phyloP scores from a whole-genome alignment of 2,329 filamentous ascomycete genomes.

The Clarireedia hainanense region DNA sequence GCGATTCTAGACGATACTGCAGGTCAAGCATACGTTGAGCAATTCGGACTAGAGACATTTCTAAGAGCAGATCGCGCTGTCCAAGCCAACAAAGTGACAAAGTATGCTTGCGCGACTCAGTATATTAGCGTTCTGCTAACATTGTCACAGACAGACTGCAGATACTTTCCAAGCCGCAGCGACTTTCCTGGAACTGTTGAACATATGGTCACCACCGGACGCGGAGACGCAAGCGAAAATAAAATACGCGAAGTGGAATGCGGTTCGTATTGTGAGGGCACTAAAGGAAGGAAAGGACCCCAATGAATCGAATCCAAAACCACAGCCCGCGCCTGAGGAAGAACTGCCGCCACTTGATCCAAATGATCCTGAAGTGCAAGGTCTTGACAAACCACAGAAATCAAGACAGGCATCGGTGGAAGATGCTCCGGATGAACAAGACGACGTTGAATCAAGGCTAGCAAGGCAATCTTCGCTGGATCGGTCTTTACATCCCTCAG shows the following conservation, averaged over 20 bases:
- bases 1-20: constrained; percentile 78
- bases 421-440: constrained; percentile 49
- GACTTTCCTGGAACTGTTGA: constrained; percentile 82
- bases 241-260: constrained; percentile 96
- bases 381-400: constrained; percentile 40
- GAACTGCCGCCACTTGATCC: constrained; percentile 46
- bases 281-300: constrained; percentile 87
- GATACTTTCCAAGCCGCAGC: constrained; percentile 90
- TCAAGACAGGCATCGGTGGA: constrained; percentile 37
- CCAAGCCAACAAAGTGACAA: constrained; percentile 73
- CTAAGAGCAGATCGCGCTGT: constrained; percentile 76
- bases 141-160: constrained; percentile 56
- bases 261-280: constrained; percentile 81
- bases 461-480: constrained; percentile 41
- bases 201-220: constrained; percentile 73
- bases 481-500: constrained; percentile 39
- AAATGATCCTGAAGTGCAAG: constrained; percentile 56
- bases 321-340: constrained; percentile 40
- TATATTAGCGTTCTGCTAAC: background rate
- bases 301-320: constrained; percentile 78
- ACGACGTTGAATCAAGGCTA: constrained; percentile 36
- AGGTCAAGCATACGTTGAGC: constrained; percentile 86
- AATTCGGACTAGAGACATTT: constrained; percentile 87
- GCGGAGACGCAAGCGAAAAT: constrained; percentile 75
- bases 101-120: constrained; percentile 48